Evolutionary conservation across 495 filamentous ascomycete genomes (phyloP), one percentile per base, ranked within the genome.

Genomic region (Pyronema omphalodes): DNA sequence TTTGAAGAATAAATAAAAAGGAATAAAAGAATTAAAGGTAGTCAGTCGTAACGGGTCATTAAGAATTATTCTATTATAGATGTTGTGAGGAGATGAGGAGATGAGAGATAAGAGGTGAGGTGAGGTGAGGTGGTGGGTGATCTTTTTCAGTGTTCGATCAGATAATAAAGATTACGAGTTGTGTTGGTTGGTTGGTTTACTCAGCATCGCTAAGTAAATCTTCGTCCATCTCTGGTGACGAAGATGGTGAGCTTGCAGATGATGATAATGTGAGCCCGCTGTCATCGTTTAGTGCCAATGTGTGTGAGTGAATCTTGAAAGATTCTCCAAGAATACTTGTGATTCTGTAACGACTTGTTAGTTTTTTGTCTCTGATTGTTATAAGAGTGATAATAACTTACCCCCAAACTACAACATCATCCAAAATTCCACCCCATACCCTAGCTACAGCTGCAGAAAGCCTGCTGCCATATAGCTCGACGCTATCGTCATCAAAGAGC

Each of bases 391-490:
- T 55, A 52, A 35, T 45, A 44, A 46, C 81, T 73, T 76, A 84
- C 82, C 91, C 91, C 91, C 91, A 98, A 54, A 98, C 91, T 60
- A 95, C 89, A 57, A 95, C 91, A 68, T 94, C 93, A 68, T 96
- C 89, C 60, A 98, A 77, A 82, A 96, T 96, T 57, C 85, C 86
- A 67, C 93, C 91, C 91, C 91, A 98, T 54, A 95, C 78, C 66
- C 84, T 80, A 61, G 91, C 88, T 37, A 98, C 89, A 48, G 85
- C 87, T 35, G 87, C 86, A 68, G 89, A 94, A 57, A 98, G 76
- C 68, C 88, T 86, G 33, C 77, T 70, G 52, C 78, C 80, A 70
- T 83, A 85, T 18, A 77, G 69, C 53, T 93, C 83, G 57, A 88
- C 80, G 37, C 86, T 80, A 61, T 79, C 77, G 64, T 94, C 88